Percentiles rank a stretch among this genome's conserved stretches.
Conservation (phyloP, 148 eudicot species). For the Chenopodium album region DNA sequence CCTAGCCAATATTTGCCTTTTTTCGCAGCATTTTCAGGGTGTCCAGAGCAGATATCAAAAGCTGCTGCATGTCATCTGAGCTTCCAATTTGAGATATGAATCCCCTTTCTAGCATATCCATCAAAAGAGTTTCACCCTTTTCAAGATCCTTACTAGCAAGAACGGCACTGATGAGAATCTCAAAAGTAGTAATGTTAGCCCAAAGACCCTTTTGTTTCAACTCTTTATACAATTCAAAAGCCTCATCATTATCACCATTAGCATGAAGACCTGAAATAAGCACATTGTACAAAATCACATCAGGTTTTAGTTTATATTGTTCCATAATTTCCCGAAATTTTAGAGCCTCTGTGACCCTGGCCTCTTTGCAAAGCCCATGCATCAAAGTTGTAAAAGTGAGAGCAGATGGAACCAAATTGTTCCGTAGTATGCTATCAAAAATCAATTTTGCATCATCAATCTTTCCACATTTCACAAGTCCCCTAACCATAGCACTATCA, state of each 20-base stretch:
- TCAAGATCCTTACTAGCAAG: slow-evolving; percentile 33
- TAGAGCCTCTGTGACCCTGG: slow-evolving; percentile 49
- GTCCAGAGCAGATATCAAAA: slow-evolving; percentile 44
- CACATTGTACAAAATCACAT: slow-evolving; percentile 74
- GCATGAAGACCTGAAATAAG: slow-evolving; percentile 61
- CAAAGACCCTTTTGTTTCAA: slow-evolving; percentile 64
- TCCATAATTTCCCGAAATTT: slow-evolving; percentile 53
- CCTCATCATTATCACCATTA: slow-evolving; percentile 44
- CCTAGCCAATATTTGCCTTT: too few species aligned
- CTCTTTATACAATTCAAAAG: slow-evolving; percentile 67
- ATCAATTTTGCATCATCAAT: slow-evolving; percentile 61
- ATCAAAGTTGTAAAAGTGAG: slow-evolving; percentile 75
- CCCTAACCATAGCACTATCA: slow-evolving; percentile 75
- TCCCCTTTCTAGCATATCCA: slow-evolving; percentile 65
- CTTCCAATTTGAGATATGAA: slow-evolving; percentile 40
- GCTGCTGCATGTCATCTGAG: slow-evolving; percentile 31
- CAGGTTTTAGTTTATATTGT: slow-evolving; percentile 48
- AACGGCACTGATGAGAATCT: slow-evolving; percentile 47
- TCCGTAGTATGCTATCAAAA: slow-evolving; percentile 60
- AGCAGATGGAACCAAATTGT: slow-evolving; percentile 53
- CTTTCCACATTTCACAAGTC: slow-evolving; percentile 62
- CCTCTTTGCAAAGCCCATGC: slow-evolving; percentile 66
- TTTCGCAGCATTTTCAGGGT: slow-evolving; percentile 39
- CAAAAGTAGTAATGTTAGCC: slow-evolving; percentile 61
- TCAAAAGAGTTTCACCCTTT: slow-evolving; percentile 53